Evolutionary conservation across 2,329 filamentous ascomycete genomes (phyloP), one percentile per base, ranked within the genome.

Genomic region (Tothia fuscella): DNA sequence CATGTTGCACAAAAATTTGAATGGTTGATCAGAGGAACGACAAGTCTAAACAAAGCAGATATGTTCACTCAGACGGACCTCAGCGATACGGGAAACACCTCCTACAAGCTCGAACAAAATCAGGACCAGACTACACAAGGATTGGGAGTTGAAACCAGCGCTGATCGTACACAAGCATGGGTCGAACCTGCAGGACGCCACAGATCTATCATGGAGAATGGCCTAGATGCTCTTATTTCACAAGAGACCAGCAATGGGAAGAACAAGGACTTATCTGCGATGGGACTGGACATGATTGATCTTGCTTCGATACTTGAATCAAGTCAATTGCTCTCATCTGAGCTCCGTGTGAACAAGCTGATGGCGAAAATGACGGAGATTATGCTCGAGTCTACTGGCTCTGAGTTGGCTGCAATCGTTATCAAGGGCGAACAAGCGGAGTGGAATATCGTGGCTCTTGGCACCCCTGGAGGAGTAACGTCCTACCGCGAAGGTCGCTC

Each of bases 281-380:
- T 65, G 1, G 67, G 67, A 3, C 70, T 89, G 41, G 83, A 89
- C 61, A 87, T 89, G 78, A 78, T 89, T 53, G 83, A 88, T 57
- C 60, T 88, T 47, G 79, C 83, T 31, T 80, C 80, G 19, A 88
- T 89, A 45, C 66, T 89, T 12, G 78, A 83, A 50, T 84, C 80
- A 3, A 86, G 80, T 7, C 83, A 87, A 54, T 74, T 88, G 32
- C 78, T 89, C 32, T 88, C 82, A 4, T 87, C 82, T 13, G 80
- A 87, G 38, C 61, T 89, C 9, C 74, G 82, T 48, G 74, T 88
- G 10, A 82, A 88, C 48, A 74, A 80, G 51, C 68, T 89, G 3
- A 70, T 88, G 46, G 78, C 80, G 52, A 87, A 82, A 31, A 85
- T 89, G 76, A 84, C 81, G 50, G 78, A 85, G 47, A 83, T 88